Evolutionary conservation across 139 green algal genomes (phyloP), one percentile per base, ranked within the genome.

Genomic region (Chlorella sp.): DNA sequence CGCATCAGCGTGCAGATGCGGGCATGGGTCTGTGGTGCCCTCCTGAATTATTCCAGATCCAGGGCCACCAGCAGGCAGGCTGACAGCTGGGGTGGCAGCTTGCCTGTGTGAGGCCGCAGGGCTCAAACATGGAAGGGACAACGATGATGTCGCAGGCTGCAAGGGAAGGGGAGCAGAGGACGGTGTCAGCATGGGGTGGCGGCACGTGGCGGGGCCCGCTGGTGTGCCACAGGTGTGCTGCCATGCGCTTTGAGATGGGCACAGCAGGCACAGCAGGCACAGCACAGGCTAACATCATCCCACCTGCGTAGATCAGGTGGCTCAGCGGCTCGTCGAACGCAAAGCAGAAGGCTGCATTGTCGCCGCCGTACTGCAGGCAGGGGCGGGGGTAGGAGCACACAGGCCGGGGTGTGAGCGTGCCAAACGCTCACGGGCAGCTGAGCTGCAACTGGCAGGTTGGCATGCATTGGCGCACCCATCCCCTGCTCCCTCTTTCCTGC

Each of bases 91-190:
- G 11, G n/a, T 0, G 28, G 32, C 21, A 9, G 24, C 92, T 42
- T 57, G 90, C 81, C 95, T 98, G 97, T 26, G 96, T 98, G 22
- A 98, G 93, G 16, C 96, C 97, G 89, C 97, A 98, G 0, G 96
- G 96, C 90, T 98, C 97, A 81, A 99, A 99, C 92, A 99, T 99
- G 89, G 95, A 98, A 18, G 98, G 98, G 81, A 99, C 98, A 68
- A 99, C 89, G 89, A 99, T 97, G 85, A 99, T 93, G 93, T 99
- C 98, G 40, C 87, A 95, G 26, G 91, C 91, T 32, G 79, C 79
- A 61, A 9, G 40, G 24, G 37, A 26, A 11, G 42, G 79, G 24
- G 28, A n/a, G n/a, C 24, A 69, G 40, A 7, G 26, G 26, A 4
- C 14, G 40, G 2, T 3, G 2, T 66, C 16, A 22, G 21, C 24